Base-by-base conservation (phyloP, 2,329 filamentous ascomycete genomes). In the Chaetomiaceae sp. region DNA sequence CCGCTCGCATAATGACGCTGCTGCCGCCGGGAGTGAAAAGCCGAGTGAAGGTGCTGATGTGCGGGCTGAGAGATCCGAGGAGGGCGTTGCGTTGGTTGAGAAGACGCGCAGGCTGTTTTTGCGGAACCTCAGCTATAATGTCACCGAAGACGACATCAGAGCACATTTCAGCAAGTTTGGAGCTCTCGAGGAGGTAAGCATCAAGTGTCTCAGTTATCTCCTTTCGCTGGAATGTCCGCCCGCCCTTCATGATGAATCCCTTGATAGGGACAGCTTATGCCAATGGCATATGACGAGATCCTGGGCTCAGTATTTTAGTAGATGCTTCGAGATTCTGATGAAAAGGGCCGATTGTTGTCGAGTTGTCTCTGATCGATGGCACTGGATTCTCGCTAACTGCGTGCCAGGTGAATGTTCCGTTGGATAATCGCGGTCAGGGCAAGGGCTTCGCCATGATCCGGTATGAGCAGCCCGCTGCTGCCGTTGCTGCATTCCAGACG, bases 211-310 rank as follows among this genome's bases (percentile, higher is more conserved):
- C 52, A 45, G 59, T 57, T 57, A 59, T 63, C 53, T 40, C 47
- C 49, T 61, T 56, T 61, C 34, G 46, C 50, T 51, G 38, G 39
- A 25, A 42, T 31, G 27, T 12, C 36, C 25, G 34, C 44, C 51
- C 51, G 39, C 55, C 55, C 62, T 65, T 59, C 61, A 81, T 92
- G 94, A 97, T 97, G 92, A 97, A 89, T 76, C 83, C 82, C 88
- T 88, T 9, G 94, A 97, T 97, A 97, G 94, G 94, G 94, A 97
- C 94, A 97, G 84, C 92, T 91, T 88, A 96, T 92, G 88, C 88
- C 65, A 70, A 72, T 67, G 75, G 89, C 88, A 90, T 78, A 78
- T 97, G 91, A 95, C 91, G 88, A 83, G 78, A 90, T 80, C 72
- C 75, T 83, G 85, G 87, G 86, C 85, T 91, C 85, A 89, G 82